Evolutionary conservation across 2,329 filamentous ascomycete species (phyloP), one percentile per base, ranked within the genome.

Genomic region (Rasamsonia emersonii): DNA sequence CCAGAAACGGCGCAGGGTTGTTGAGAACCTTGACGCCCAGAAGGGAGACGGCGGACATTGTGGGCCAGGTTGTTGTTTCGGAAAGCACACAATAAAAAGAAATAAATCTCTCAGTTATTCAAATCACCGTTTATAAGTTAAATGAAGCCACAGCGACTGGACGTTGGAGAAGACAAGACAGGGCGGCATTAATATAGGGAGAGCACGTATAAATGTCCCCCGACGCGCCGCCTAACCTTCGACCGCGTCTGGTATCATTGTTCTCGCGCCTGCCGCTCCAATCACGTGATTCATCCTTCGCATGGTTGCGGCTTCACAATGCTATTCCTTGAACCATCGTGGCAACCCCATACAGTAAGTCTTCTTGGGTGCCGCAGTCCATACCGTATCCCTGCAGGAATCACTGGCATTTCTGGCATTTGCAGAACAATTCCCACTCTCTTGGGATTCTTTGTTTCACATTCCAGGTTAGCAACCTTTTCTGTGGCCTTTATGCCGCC

Each of bases 1-100:
- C 83, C 50, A 78, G 82, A 67, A 98, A 96, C 49, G 82, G 78
- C 53, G 91, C 88, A 53, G 91, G 91, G 68, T 98, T 98, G 75
- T 98, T 96, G 59, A 86, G 73, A 49, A 98, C 84, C 63, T 91
- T 84, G 53, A 98, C 91, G 55, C 89, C 89, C 46, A 98, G 77
- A 38, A 98, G 79, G 47, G 88, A 93, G 43, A 98, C 88, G 56
- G 95, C 84, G 56, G 91, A 95, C 91, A 95, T 95, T 45, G 56
- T 73, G 66, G 38, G 45, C 41, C 32, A 40, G 18, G 18, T 26
- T 18, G 15, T n/a, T 18, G 8, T 28, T 5, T 33, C 3, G 10
- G 13, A 9, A 17, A 10, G 17, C 13, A 18, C 21, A 29, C 28
- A 38, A 17, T 14, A 21, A 19, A 20, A 28, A 30, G 25, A 32